Evolutionary conservation across 2,329 filamentous ascomycete species (phyloP).

Genomic region (Tolypocladium sp.): DNA sequence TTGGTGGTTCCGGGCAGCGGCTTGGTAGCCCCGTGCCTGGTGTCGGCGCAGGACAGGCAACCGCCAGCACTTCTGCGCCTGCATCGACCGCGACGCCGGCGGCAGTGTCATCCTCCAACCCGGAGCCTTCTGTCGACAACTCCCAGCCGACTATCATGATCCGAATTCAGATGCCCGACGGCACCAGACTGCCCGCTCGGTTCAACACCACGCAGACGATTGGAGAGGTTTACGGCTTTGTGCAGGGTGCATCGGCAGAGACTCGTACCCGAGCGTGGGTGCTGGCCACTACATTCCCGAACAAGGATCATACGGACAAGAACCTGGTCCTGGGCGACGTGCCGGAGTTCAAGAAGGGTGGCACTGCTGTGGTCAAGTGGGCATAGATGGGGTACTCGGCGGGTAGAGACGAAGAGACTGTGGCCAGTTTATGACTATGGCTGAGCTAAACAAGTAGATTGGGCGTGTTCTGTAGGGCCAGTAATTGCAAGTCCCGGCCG

Average conservation of each 20-base stretch:
- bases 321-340: conserved; percentile 47
- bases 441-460: background rate
- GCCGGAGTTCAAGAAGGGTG: conserved; percentile 56
- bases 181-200: conserved; percentile 65
- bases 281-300: conserved; percentile 75
- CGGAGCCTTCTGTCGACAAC: conserved; percentile 41
- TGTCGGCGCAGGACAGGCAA: conserved; percentile 17
- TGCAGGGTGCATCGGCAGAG: conserved; percentile 52
- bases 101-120: conserved; percentile 23
- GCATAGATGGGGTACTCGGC: conserved; percentile 11
- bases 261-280: conserved; percentile 56
- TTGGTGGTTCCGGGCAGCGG: conserved; percentile 61
- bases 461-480: background rate
- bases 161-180: conserved; percentile 71
- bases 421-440: background rate
- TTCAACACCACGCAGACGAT: conserved; percentile 77
- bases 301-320: conserved; percentile 69
- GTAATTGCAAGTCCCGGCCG: background rate
- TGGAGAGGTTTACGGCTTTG: conserved; percentile 68
- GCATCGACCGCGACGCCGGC: conserved; percentile 20
- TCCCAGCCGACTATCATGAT: conserved; percentile 61
- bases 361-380: conserved; percentile 57
- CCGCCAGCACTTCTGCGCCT: conserved; percentile 13
- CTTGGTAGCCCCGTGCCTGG: conserved; percentile 72
- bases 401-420: background rate